Evolutionary conservation across 1,284 basidiomycete genomes (phyloP), one percentile per base, ranked within the genome.

Genomic region (Papiliotrema laurentii): DNA sequence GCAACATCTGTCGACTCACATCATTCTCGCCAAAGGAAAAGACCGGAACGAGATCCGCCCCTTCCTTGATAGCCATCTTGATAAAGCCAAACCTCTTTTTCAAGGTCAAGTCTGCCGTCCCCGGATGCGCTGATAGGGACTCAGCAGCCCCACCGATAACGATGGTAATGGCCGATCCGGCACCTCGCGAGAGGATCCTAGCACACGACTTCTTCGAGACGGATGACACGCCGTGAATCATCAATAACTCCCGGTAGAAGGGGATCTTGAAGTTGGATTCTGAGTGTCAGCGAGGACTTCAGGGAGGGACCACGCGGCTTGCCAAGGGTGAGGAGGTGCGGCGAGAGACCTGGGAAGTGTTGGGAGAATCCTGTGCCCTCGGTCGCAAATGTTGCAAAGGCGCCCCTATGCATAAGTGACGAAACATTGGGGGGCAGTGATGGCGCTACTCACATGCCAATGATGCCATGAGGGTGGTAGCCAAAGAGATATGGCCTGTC

Each of bases 11-110:
- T 44, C 6, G n/a, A 78, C 85, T 62, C 54, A 91, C 90, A 69
- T 98, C 94, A 70, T 98, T 98, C 77, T 98, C 94, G 18, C 94
- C 94, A 63, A 98, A 98, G 1, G 89, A 92, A 66, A 96, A 96
- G 1, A 94, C 90, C 0, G 92, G 93, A 0, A 97, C 92, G 7
- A 97, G 78, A 63, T 91, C 87, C 37, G 92, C 92, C 40, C 94
- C 94, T 67, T 93, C 84, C 51, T 87, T 84, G 47, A 99, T 92
- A 1, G 94, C 96, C 51, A 98, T 75, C 74, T 97, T 97, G 73
- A 99, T 93, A 67, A 99, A 99, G 0, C 93, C 92, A 52, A 66
- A 85, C 81, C 89, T 78, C 71, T 82, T 84, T 68, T 84, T 80
- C 54, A 99, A 73, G 2, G 93, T 97, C 69, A 98, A 73, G 75